These are phyloP conservation scores for Metschnikowia reukaufii DNA, from an alignment of 805 yeast genomes.

Conservation along the genomic window DNA sequence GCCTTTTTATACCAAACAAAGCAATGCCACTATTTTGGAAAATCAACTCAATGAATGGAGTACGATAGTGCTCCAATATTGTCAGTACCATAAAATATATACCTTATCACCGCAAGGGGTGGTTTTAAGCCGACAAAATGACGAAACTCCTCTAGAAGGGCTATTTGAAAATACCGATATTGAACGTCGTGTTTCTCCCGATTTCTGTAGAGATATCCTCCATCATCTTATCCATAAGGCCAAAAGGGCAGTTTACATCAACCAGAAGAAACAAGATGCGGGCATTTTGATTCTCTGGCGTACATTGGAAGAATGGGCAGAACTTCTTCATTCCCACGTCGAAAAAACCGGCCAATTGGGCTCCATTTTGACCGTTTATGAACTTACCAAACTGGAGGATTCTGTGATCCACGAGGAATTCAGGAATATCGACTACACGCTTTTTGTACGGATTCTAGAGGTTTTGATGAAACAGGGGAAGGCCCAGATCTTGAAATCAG, in stretches of 20 bases:
- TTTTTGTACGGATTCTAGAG: slow-evolving; percentile 56
- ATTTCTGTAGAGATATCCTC: slow-evolving; percentile 57
- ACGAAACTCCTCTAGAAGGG: slow-evolving; percentile 12
- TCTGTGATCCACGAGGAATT: slow-evolving; percentile 56
- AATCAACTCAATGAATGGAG: slow-evolving; percentile 84
- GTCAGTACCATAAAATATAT: slow-evolving; percentile 50
- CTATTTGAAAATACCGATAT: slow-evolving; percentile 55
- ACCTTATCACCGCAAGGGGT: slow-evolving; percentile 31
- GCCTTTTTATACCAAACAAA: slow-evolving; percentile 89
- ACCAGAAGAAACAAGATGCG: slow-evolving; percentile 53
- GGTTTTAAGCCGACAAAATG: slow-evolving; percentile 28
- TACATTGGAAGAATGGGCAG: slow-evolving; percentile 52
- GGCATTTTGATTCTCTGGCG: slow-evolving; percentile 64
- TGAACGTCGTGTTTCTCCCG: slow-evolving; percentile 53
- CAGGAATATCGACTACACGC: slow-evolving; percentile 55
- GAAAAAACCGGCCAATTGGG: slow-evolving; percentile 77
- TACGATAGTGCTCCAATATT: slow-evolving; percentile 58
- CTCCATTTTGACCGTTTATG: slow-evolving; percentile 78
- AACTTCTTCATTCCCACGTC: slow-evolving; percentile 32
- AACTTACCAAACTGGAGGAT: slow-evolving; percentile 59
- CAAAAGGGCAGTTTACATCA: slow-evolving; percentile 57
- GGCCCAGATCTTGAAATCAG: slow-evolving; percentile 71
- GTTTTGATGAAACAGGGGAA: slow-evolving; percentile 64
- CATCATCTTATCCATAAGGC: slow-evolving; percentile 50
- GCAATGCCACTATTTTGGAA: slow-evolving; percentile 72